Base-by-base conservation (phyloP, 1,284 basidiomycete species). In the Marasmius tenuissimus region DNA sequence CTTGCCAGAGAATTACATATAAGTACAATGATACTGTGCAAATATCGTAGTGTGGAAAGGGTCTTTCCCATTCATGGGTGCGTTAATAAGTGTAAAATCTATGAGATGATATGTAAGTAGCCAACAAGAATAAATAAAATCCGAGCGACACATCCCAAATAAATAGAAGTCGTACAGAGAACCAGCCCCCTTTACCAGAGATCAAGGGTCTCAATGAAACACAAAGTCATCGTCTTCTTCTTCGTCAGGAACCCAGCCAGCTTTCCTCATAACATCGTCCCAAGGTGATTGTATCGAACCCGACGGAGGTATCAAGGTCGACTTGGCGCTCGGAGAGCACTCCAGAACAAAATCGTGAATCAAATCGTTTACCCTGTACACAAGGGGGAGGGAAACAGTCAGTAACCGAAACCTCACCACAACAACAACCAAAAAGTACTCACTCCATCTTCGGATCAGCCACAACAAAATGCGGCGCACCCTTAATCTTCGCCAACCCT, bases 391-490 rank as follows among this genome's bases (percentile, higher is more conserved):
- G 27, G 16, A 11, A 54, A 14, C 12, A 14, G 4, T 54, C 52
- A 54, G 52, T 3, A 14, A 9, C 11, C 11, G 9, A 2, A 54
- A 54, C 12, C 2, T 11, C 10, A 34, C 1, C 4, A 38, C 35
- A 37, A 34, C 16, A 37, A 34, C 2, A 11, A 54, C 50, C 6
- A 14, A 54, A 35, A 54, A 37, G 38, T 12, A 54, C 52, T 16
- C 20, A 54, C 52, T 54, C 52, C 37, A 37, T 54, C 34, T 37
- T 37, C 8, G 18, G 20, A 38, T 54, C 52, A 33, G 11, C 52
- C 11, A 54, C 52, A 16, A 18, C 62, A 34, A 63, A 65, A 51
- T 66, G 63, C 3, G 65, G 37, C 5, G 63, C 63, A 4, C 57
- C 55, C 4, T 16, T 10, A 4, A 63, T 45, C 12, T 22, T 56